Conservation (phyloP, 306 rosid genomes). For the Hylodesmum podocarpum region DNA sequence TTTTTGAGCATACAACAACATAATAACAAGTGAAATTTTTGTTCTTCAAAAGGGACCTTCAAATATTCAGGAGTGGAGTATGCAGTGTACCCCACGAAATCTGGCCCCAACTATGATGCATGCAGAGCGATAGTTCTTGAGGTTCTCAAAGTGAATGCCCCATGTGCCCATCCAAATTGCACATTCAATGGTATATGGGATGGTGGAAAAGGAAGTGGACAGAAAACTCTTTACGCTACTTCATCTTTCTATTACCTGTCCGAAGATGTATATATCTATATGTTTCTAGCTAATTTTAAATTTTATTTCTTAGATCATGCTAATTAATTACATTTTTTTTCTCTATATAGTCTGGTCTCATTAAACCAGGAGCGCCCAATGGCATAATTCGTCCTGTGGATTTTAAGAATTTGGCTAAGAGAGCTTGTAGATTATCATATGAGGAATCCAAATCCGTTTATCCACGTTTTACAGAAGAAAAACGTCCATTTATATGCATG, state of each 20-base stretch:
- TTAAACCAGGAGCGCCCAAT: constrained; percentile 37
- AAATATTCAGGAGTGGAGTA: constrained; percentile 50
- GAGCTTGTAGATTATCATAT: constrained; percentile 50
- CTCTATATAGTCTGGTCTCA: constrained; percentile 64
- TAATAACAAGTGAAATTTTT: background rate
- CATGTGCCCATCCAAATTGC: constrained; percentile 65
- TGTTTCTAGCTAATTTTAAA: background rate
- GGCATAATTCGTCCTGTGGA: constrained; percentile 41
- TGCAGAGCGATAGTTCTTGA: constrained; percentile 49
- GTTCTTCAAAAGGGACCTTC: constrained; percentile 38
- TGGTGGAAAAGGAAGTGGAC: constrained; percentile 83
- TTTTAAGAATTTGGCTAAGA: constrained; percentile 50
- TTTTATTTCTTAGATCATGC: background rate
- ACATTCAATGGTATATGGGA: constrained; percentile 83
- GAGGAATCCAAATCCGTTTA: constrained; percentile 48
- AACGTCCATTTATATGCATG: constrained; percentile 62
- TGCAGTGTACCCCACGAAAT: constrained; percentile 35
- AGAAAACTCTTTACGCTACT: constrained; percentile 55
- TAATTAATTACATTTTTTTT: background rate
- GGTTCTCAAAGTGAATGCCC: constrained; percentile 57
- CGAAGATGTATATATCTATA: constrained; percentile 32
- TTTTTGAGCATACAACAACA: too few relatives aligned
- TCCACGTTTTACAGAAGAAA: background rate
- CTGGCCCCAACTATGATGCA: constrained; percentile 54
- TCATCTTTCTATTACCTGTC: constrained; percentile 75